These are phyloP conservation scores for Eucalyptus polybractea DNA, from an alignment of 345 rosid genomes.

Conservation along the genomic window DNA sequence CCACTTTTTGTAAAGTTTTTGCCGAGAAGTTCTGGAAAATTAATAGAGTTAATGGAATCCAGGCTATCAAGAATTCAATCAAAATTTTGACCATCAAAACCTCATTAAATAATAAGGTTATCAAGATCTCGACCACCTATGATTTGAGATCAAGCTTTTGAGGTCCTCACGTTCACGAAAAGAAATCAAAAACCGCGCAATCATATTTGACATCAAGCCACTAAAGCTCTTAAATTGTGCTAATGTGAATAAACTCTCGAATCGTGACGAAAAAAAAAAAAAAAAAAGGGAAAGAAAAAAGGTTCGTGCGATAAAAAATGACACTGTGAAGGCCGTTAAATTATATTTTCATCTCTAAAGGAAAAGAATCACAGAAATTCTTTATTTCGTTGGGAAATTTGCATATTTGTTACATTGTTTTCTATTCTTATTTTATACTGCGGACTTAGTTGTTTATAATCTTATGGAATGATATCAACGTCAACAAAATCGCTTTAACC, in stretches of 20 bases:
- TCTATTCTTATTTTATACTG: not conserved
- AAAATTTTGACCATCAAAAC: not conserved
- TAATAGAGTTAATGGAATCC: not conserved
- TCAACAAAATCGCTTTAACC: not conserved
- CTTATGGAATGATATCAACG: not conserved
- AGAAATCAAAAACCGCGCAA: not conserved
- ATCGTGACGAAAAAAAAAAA: too few species aligned
- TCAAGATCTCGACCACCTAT: not conserved
- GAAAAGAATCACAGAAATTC: not conserved
- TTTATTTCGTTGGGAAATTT: not conserved
- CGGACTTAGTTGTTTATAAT: not conserved
- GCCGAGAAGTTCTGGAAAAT: not conserved
- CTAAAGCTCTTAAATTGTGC: not conserved
- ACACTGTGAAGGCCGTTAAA: not conserved
- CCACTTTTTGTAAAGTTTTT: not conserved
- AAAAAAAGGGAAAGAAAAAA: accelerated
- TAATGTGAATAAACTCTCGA: not conserved
- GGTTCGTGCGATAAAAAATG: not conserved
- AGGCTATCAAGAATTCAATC: not conserved
- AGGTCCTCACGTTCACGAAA: not conserved
- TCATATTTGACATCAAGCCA: not conserved
- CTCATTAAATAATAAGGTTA: not conserved
- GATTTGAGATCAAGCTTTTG: not conserved
- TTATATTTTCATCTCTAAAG: not conserved
- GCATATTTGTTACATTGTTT: not conserved